Conservation (phyloP, 345 rosid species). For the Cochlearia excelsa region DNA sequence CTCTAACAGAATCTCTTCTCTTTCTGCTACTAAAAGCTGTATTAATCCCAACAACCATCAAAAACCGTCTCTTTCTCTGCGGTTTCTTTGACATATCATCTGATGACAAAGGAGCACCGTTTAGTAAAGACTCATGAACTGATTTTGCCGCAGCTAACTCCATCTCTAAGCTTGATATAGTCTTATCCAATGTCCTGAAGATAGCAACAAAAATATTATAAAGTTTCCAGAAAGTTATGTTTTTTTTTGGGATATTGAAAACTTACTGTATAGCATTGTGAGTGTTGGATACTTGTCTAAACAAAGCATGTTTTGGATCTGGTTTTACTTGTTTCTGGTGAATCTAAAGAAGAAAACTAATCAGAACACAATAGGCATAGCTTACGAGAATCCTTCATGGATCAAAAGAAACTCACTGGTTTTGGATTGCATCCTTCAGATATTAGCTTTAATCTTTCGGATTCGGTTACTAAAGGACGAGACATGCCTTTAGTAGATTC, state of each 20-base stretch:
- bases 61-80: conserved; percentile 53
- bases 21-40: conserved; percentile 94
- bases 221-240: neutral
- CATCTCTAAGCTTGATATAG: conserved; percentile 94
- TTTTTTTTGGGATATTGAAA: neutral
- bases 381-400: neutral
- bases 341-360: conserved; percentile 42
- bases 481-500: conserved; percentile 67
- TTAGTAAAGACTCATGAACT: conserved; percentile 63
- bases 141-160: conserved; percentile 94
- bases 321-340: conserved; percentile 69
- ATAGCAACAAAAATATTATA: conserved; percentile 1
- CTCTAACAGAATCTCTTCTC: conserved; percentile 92
- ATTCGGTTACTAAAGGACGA: conserved; percentile 61
- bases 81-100: conserved; percentile 44
- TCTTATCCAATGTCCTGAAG: conserved; percentile 79
- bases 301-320: conserved; percentile 46
- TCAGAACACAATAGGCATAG: conserved; percentile 32
- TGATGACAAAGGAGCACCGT: conserved; percentile 69
- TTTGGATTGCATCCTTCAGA: conserved; percentile 76
- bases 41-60: conserved; percentile 93
- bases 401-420: conserved; percentile 46
- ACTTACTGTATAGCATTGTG: conserved; percentile 82
- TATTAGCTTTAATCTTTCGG: conserved; percentile 63
- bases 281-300: conserved; percentile 69